Percentiles rank a stretch among this genome's conserved stretches.
Conservation (phyloP, 352 stramenopile species). For the Phytophthora ramorum region DNA sequence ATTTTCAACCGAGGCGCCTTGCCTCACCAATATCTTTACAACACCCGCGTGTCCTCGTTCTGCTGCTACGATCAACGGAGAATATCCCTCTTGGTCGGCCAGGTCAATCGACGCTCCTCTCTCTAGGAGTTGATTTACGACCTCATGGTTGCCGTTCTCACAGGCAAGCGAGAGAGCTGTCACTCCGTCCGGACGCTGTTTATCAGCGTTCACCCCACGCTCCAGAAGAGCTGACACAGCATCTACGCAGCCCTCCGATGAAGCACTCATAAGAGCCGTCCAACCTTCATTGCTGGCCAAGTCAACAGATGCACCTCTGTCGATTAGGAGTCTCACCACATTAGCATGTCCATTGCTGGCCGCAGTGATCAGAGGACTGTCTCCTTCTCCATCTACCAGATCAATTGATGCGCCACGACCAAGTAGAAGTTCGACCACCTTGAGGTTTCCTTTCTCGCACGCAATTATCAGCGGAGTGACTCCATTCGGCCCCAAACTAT, state of each 20-base stretch:
- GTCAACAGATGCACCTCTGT: not conserved
- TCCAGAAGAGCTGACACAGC: not conserved
- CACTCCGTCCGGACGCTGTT: not conserved
- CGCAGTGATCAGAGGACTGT: constrained; percentile 3
- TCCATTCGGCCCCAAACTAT: not conserved
- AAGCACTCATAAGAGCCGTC: constrained; percentile 6
- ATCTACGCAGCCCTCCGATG: not conserved
- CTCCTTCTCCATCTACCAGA: not conserved
- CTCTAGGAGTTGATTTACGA: not conserved
- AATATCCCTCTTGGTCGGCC: not conserved
- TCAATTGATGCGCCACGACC: not conserved
- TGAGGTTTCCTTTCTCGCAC: not conserved
- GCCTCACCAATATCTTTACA: not conserved
- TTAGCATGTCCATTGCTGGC: not conserved
- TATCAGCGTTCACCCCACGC: not conserved
- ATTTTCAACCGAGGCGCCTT: not conserved
- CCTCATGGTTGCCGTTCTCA: not conserved
- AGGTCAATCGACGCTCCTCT: not conserved
- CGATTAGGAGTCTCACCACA: constrained; percentile 7
- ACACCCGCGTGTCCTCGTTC: not conserved
- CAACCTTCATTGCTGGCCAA: constrained; percentile 1
- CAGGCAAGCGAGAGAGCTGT: constrained; percentile 2
- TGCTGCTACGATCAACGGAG: constrained; percentile 16
- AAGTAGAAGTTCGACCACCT: not conserved
- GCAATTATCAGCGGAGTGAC: not conserved